phyloP scores from a whole-genome alignment of 1,284 basidiomycete species.

The Melampsora larici-populina region DNA sequence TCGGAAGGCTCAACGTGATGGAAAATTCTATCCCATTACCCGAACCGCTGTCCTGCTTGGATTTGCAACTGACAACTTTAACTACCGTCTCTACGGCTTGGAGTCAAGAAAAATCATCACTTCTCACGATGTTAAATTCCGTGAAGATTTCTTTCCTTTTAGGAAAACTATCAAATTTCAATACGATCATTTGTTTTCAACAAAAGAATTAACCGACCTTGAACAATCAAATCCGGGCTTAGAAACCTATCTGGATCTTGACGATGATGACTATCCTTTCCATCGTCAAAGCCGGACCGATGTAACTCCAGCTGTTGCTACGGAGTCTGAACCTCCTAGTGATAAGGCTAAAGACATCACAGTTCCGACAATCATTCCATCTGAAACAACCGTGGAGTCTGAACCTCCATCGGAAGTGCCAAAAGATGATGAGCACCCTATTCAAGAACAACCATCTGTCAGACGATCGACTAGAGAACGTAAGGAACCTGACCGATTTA shows the following conservation, averaged over 20 bases:
- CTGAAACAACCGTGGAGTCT: background rate
- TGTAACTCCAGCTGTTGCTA: too few species aligned
- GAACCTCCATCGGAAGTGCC: background rate
- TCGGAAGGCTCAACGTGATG: background rate
- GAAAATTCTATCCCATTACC: background rate
- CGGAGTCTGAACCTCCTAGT: too few species aligned
- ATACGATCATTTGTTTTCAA: too few species aligned
- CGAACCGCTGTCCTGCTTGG: background rate
- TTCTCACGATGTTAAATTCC: too few species aligned
- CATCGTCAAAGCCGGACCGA: too few species aligned
- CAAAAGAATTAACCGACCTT: too few species aligned
- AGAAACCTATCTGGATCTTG: background rate
- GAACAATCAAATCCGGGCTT: too few species aligned
- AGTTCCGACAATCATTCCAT: background rate
- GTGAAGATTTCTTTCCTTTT: too few species aligned
- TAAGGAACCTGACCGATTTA: background rate
- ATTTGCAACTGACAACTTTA: background rate
- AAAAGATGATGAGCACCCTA: too few species aligned
- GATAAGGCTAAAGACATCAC: too few species aligned
- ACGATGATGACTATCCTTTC: background rate
- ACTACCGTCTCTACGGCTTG: background rate
- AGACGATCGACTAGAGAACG: background rate
- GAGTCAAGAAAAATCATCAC: background rate
- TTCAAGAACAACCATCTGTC: background rate
- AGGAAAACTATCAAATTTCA: background rate